Conservation (phyloP, 306 rosid genomes). For the Ormosia semicastrata region DNA sequence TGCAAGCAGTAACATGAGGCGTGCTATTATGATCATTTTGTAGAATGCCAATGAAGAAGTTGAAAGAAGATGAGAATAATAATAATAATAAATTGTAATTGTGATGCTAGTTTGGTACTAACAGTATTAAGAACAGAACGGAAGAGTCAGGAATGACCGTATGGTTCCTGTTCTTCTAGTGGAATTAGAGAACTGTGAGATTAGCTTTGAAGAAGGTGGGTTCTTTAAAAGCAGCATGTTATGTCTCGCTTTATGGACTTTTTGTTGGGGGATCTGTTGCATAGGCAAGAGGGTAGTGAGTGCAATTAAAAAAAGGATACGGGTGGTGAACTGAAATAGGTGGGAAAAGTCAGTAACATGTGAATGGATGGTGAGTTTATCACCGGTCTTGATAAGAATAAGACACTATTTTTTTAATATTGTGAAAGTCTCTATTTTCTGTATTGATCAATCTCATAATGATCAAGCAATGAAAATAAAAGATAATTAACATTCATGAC, state of each 20-base stretch:
- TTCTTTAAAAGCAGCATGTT: constrained; percentile 1
- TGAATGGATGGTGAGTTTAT: constrained; percentile 11
- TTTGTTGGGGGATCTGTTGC: not conserved
- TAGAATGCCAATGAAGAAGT: not conserved
- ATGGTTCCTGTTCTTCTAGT: not conserved
- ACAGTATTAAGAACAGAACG: not conserved
- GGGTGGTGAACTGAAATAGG: constrained; percentile 29
- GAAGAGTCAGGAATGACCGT: not conserved
- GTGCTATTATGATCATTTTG: constrained; percentile 18
- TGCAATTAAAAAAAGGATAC: constrained; percentile 30
- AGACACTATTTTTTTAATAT: not conserved
- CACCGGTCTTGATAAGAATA: constrained; percentile 4
- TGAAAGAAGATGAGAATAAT: not conserved
- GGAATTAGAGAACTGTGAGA: not conserved
- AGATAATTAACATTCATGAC: not conserved
- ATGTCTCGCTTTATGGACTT: constrained; percentile 23
- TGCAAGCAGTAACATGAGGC: not conserved
- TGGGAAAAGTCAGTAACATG: constrained; percentile 6
- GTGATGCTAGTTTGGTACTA: not conserved
- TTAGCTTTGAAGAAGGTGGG: not conserved
- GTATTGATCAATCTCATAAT: not conserved
- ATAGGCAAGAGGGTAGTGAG: constrained; percentile 35
- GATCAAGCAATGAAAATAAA: not conserved
- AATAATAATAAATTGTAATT: too few relatives aligned
- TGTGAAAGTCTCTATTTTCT: not conserved